phyloP scores from a whole-genome alignment of 139 green algal species.

The Pseudopediastrum boryanum region DNA sequence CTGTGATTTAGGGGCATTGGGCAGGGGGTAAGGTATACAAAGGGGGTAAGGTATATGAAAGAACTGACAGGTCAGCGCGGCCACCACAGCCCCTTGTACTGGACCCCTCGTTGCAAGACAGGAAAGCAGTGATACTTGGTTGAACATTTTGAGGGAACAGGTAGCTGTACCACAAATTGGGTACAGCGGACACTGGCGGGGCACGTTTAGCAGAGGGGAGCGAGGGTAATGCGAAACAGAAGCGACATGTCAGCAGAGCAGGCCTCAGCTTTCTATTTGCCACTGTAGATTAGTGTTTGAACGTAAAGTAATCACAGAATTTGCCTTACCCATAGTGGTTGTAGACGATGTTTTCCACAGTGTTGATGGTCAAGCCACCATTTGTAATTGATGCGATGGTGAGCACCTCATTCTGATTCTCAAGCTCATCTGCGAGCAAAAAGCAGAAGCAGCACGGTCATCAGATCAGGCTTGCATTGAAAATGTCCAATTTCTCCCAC shows the following conservation, averaged over 20 bases:
- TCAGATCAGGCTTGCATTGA: too few relatives aligned
- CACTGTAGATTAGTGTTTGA: neutral
- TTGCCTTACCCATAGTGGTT: constrained; percentile 52
- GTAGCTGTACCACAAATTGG: neutral
- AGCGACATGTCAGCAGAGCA: neutral
- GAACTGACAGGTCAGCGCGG: too few relatives aligned
- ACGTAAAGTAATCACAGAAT: too few relatives aligned
- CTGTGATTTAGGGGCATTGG: too few relatives aligned
- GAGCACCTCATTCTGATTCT: constrained; percentile 58
- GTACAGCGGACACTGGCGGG: neutral
- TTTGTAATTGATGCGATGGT: constrained; percentile 28
- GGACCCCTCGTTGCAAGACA: too few relatives aligned
- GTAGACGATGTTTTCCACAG: constrained; percentile 19
- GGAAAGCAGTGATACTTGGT: too few relatives aligned
- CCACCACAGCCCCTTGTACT: too few relatives aligned
- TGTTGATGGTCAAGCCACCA: constrained; percentile 26
- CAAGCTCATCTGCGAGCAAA: constrained; percentile 33
- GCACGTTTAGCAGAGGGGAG: neutral
- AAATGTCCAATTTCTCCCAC: too few relatives aligned
- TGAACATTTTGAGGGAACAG: too few relatives aligned
- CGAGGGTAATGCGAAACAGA: neutral
- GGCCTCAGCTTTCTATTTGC: neutral
- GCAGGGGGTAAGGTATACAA: too few relatives aligned
- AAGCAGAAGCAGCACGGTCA: too few relatives aligned
- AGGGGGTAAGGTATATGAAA: too few relatives aligned